A percentile compares a stretch with the other conserved stretches of the same genome.
phyloP scores from a whole-genome alignment of 176 grass and related monocot genomes.

The Oryza rufipogon region DNA sequence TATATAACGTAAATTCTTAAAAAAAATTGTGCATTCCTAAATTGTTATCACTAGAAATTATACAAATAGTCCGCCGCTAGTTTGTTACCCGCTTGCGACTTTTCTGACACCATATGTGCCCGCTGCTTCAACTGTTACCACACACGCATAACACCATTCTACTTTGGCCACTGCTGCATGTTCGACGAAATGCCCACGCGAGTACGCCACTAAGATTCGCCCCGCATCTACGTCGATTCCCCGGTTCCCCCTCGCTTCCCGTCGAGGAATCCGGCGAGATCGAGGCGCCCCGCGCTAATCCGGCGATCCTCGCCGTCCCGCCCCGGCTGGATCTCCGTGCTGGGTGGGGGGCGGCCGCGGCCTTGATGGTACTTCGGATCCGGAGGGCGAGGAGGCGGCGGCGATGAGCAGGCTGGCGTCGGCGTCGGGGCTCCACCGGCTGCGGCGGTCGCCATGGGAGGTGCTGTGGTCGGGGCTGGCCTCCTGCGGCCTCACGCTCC shows the following conservation, averaged over 20 bases:
- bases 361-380: constrained; percentile 51
- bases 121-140: neutral
- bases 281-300: constrained; percentile 12
- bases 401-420: constrained; percentile 65
- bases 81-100: neutral
- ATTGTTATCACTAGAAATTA: neutral
- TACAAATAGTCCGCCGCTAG: neutral
- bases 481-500: constrained; percentile 68
- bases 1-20: no score
- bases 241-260: neutral
- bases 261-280: constrained; percentile 39
- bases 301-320: constrained; percentile 6
- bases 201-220: constrained; percentile 46
- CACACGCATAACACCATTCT: neutral
- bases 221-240: constrained; percentile 38
- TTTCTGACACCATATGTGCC: neutral
- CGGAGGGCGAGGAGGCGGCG: constrained; percentile 10
- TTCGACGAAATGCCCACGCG: constrained; percentile 57
- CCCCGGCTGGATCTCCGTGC: constrained; percentile 37
- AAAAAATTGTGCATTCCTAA: no score
- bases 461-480: constrained; percentile 64
- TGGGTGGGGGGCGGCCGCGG: neutral
- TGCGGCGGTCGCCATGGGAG: constrained; percentile 67
- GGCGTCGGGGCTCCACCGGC: constrained; percentile 60
- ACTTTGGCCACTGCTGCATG: constrained; percentile 9